Conservation (phyloP, 768 basidiomycete genomes). For the Lentinus tigrinus region DNA sequence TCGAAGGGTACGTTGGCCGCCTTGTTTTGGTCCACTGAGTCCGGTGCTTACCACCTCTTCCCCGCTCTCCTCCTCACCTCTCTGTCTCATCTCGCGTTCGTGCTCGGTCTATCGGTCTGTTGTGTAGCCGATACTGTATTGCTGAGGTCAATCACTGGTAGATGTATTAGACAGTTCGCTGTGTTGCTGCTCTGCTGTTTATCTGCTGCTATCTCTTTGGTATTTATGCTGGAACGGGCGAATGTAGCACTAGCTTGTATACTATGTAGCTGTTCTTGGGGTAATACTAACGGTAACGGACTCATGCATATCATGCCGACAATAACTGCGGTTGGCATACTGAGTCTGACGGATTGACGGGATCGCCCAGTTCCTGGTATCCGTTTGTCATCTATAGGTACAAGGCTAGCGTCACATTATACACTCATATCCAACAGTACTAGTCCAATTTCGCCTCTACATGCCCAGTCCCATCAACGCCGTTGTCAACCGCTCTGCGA, state of each 20-base stretch:
- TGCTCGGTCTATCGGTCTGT: too few species aligned
- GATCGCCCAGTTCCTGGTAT: too few species aligned
- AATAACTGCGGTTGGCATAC: too few species aligned
- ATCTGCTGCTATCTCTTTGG: background rate
- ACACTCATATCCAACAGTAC: too few species aligned
- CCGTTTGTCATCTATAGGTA: too few species aligned
- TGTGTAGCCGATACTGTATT: constrained; percentile 11
- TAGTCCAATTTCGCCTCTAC: constrained; percentile 23
- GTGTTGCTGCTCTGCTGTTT: background rate
- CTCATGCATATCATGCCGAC: too few species aligned
- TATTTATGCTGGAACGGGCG: background rate
- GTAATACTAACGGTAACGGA: too few species aligned
- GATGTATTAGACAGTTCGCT: background rate
- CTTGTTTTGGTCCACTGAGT: constrained; percentile 14
- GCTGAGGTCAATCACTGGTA: constrained; percentile 10
- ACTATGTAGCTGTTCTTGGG: background rate
- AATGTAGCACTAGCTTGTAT: constrained; percentile 8
- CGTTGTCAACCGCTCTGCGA: constrained; percentile 65
- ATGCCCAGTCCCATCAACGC: constrained; percentile 58
- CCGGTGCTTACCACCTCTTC: background rate
- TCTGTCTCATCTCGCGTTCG: background rate
- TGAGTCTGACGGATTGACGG: too few species aligned
- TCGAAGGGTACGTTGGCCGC: constrained; percentile 37
- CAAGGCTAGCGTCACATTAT: background rate
- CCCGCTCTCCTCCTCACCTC: background rate